phyloP scores from a whole-genome alignment of 345 rosid genomes.

The Kernera saxatilis region DNA sequence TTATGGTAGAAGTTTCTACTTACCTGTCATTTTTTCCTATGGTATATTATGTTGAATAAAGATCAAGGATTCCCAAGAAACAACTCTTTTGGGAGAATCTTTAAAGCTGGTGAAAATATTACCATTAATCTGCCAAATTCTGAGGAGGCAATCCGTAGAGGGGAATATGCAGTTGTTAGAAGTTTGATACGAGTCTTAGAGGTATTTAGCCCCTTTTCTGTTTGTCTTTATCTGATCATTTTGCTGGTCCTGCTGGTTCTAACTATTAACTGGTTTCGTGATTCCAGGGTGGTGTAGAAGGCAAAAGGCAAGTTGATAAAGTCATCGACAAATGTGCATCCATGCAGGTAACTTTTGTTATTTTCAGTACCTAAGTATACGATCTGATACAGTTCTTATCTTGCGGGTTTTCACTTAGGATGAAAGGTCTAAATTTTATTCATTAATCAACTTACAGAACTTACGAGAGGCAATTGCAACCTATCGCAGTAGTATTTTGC shows the following conservation, averaged over 20 bases:
- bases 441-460: slow-evolving; percentile 57
- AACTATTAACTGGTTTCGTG: slow-evolving; percentile 20
- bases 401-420: slow-evolving; percentile 4
- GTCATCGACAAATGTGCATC: slow-evolving; percentile 98
- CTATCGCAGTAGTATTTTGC: slow-evolving; percentile 85
- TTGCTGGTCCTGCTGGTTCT: slow-evolving; percentile 23
- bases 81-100: slow-evolving; percentile 83
- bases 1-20: slow-evolving; percentile 1
- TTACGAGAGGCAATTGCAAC: slow-evolving; percentile 92
- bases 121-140: slow-evolving; percentile 68
- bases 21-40: slow-evolving; percentile 10
- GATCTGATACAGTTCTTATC: slow-evolving; percentile 4
- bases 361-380: slow-evolving; percentile 2
- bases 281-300: slow-evolving; percentile 93
- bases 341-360: slow-evolving; percentile 72
- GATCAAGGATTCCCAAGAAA: slow-evolving; percentile 68
- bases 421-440: slow-evolving; percentile 15
- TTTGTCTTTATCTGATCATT: slow-evolving; percentile 17
- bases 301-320: slow-evolving; percentile 93
- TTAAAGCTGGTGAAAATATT: slow-evolving; percentile 51
- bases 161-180: slow-evolving; percentile 89
- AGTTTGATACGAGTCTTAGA: slow-evolving; percentile 92
- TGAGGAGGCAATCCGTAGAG: slow-evolving; percentile 90
- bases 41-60: background rate
- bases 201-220: slow-evolving; percentile 38